A percentile compares a stretch with the other conserved stretches of the same genome.
Evolutionary conservation across 306 rosid genomes (phyloP).

Genomic region (Vigna unguiculata): DNA sequence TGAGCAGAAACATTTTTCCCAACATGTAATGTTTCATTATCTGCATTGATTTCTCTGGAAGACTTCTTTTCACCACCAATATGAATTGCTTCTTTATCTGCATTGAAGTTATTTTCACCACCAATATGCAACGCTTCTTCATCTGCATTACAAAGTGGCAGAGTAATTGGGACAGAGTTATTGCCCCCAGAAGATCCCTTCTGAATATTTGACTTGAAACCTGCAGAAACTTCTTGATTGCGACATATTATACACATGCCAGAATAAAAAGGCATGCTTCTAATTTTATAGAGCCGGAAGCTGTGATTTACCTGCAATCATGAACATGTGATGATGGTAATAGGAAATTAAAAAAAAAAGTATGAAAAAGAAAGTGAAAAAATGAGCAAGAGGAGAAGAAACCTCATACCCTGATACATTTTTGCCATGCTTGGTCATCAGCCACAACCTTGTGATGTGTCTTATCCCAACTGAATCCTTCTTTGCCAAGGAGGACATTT

Average conservation of each 20-base stretch:
- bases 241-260: conserved; percentile 55
- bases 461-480: conserved; percentile 62
- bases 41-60: conserved; percentile 31
- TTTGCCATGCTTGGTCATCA: conserved; percentile 57
- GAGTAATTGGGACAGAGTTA: conserved; percentile 35
- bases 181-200: conserved; percentile 37
- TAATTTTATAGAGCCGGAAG: conserved; percentile 51
- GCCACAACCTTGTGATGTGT: conserved; percentile 57
- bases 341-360: conserved; percentile 36
- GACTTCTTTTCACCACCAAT: conserved; percentile 34
- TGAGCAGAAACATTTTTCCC: conserved; percentile 41
- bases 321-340: conserved; percentile 11
- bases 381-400: neutral
- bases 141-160: conserved; percentile 10
- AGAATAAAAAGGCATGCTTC: conserved; percentile 60
- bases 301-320: conserved; percentile 59
- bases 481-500: conserved; percentile 54
- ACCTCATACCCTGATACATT: conserved; percentile 55
- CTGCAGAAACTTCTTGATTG: conserved; percentile 49
- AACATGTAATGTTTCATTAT: conserved; percentile 32
- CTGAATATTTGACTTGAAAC: conserved; percentile 42
- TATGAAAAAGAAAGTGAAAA: neutral
- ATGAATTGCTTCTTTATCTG: conserved; percentile 30
- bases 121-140: conserved; percentile 23
- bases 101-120: conserved; percentile 37